Percentiles rank a stretch among this genome's conserved stretches.
Evolutionary conservation across 192 early-diverging fungal genomes (phyloP).

Genomic region (Pilaira anomala): DNA sequence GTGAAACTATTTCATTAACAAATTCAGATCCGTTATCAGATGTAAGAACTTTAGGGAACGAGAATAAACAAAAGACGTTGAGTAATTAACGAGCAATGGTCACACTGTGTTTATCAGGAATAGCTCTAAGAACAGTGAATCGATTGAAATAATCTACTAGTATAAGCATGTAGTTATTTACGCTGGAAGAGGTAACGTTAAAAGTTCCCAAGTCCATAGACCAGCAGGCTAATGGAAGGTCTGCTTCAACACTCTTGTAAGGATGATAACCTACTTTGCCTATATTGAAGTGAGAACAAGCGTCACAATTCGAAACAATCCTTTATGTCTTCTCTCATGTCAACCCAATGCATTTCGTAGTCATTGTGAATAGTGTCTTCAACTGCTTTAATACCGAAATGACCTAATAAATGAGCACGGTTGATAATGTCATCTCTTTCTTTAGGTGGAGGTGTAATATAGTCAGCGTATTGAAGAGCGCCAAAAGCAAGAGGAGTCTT

Average conservation of each 20-base stretch:
- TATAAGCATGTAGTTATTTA: constrained; percentile 6
- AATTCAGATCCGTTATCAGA: neutral
- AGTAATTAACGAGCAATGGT: neutral
- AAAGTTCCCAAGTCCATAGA: neutral
- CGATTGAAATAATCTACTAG: neutral
- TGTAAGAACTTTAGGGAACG: neutral
- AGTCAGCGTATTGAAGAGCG: neutral
- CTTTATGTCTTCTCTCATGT: neutral
- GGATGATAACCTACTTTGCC: neutral
- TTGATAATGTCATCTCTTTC: neutral
- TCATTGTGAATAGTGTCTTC: neutral
- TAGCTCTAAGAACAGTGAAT: neutral
- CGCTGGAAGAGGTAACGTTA: neutral
- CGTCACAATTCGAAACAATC: neutral
- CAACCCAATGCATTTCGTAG: neutral
- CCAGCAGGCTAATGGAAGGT: neutral
- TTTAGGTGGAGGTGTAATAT: neutral
- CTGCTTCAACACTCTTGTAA: neutral
- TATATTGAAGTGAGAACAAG: neutral
- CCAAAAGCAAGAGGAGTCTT: neutral
- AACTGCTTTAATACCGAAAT: neutral
- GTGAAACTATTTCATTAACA: neutral
- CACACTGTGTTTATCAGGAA: neutral
- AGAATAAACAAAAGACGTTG: neutral
- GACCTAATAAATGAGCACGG: neutral